Evolutionary conservation across 1,139 yeast genomes (phyloP).

Genomic region (Geotrichum reessii): DNA sequence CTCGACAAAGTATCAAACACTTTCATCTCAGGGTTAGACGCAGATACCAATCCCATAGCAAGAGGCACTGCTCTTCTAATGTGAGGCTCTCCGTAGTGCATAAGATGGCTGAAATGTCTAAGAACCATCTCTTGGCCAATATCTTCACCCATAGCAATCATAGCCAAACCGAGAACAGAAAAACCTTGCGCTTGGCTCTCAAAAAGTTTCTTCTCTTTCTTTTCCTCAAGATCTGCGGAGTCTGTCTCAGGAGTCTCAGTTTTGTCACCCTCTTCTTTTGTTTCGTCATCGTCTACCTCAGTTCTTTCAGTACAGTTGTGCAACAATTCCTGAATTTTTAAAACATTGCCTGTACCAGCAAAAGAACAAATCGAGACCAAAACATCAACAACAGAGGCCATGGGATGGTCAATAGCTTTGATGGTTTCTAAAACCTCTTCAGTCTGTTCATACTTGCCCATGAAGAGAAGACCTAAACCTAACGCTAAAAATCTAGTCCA

Average conservation of each 20-base stretch:
- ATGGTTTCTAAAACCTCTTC: slow-evolving; percentile 93
- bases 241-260: slow-evolving; percentile 22
- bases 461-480: slow-evolving; percentile 84
- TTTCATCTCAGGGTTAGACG: slow-evolving; percentile 94
- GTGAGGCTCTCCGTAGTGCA: slow-evolving; percentile 94
- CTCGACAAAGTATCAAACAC: slow-evolving; percentile 94
- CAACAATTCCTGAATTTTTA: slow-evolving; percentile 84
- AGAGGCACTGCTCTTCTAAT: slow-evolving; percentile 93
- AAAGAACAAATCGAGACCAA: slow-evolving; percentile 90
- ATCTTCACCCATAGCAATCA: slow-evolving; percentile 96
- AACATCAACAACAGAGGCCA: slow-evolving; percentile 82
- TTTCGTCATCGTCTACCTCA: slow-evolving; percentile 44
- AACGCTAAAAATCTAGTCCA: slow-evolving; percentile 88
- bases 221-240: slow-evolving; percentile 31
- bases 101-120: slow-evolving; percentile 93
- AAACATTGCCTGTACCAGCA: slow-evolving; percentile 97
- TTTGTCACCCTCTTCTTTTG: slow-evolving; percentile 38
- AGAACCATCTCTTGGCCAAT: slow-evolving; percentile 96
- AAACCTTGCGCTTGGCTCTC: slow-evolving; percentile 72
- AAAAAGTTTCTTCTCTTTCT: slow-evolving; percentile 38
- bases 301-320: slow-evolving; percentile 69
- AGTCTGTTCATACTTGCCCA: slow-evolving; percentile 92
- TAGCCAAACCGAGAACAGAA: slow-evolving; percentile 91
- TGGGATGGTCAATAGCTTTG: slow-evolving; percentile 93
- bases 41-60: slow-evolving; percentile 92